These are phyloP conservation scores for Agastache rugosa DNA, from an alignment of 257 asterid genomes.

Conservation along the genomic window DNA sequence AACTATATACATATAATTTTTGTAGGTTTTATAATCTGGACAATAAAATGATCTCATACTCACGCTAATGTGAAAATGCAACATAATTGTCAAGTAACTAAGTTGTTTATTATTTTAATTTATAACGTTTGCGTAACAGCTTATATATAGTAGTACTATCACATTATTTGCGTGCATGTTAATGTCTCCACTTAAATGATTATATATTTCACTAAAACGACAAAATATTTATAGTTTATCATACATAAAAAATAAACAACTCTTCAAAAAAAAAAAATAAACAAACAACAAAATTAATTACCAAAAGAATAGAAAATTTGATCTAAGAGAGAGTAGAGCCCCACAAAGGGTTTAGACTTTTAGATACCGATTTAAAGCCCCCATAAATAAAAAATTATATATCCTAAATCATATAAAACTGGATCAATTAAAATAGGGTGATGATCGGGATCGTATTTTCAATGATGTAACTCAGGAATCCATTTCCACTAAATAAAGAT, in stretches of 20 bases:
- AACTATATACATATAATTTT: no score
- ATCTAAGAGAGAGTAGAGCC: background rate
- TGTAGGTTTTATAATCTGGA: no score
- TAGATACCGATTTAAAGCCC: constrained; percentile 15
- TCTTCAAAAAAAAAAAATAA: no score
- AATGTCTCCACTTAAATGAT: background rate
- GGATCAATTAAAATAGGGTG: constrained; percentile 21
- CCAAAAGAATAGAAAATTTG: background rate
- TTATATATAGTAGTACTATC: background rate
- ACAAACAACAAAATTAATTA: background rate
- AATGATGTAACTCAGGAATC: constrained; percentile 34
- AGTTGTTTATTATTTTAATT: background rate
- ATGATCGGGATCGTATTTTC: constrained; percentile 31
- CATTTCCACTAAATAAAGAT: constrained; percentile 29
- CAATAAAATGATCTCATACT: no score
- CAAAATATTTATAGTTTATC: background rate
- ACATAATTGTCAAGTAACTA: background rate
- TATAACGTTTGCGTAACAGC: background rate
- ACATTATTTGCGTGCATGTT: background rate
- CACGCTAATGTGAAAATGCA: background rate
- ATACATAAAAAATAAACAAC: background rate
- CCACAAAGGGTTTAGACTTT: constrained; percentile 13
- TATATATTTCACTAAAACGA: background rate
- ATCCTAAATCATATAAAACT: constrained; percentile 18
- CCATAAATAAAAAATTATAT: background rate